phyloP scores from a whole-genome alignment of 441 rosid genomes.

The Pelargonium myrrhifolium region DNA sequence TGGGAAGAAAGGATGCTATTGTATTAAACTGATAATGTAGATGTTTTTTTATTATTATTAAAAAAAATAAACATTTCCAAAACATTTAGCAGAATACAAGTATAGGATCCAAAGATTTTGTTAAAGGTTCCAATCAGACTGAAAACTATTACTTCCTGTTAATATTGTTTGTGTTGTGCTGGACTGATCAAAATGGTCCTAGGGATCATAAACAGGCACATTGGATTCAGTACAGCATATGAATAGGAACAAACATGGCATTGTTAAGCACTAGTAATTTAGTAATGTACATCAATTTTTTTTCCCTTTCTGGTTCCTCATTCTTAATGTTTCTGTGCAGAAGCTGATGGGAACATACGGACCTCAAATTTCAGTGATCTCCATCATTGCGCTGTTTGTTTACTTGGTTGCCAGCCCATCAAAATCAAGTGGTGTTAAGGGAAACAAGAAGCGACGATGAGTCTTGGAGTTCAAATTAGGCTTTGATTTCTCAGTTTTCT shows the following conservation, averaged over 20 bases:
- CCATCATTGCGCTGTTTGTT: constrained; percentile 58
- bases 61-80: no score
- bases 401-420: constrained; percentile 51
- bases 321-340: constrained; percentile 31
- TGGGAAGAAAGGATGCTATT: no score
- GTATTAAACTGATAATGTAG: no score
- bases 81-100: no score
- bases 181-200: neutral
- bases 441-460: constrained; percentile 72
- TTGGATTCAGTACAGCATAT: neutral
- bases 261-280: neutral
- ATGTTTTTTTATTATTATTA: no score
- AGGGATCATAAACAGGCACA: neutral
- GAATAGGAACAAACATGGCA: neutral
- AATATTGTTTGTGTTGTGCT: neutral
- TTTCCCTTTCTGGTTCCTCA: neutral
- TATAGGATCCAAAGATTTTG: neutral
- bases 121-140: neutral
- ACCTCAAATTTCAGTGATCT: constrained; percentile 65
- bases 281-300: no score
- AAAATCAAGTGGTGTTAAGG: constrained; percentile 41
- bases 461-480: neutral
- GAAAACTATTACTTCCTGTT: neutral
- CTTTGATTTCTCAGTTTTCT: no score
- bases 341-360: constrained; percentile 70